Evolutionary conservation across 176 grass and related monocot species (phyloP), one percentile per base, ranked within the genome.

Genomic region (Zizania latifolia): DNA sequence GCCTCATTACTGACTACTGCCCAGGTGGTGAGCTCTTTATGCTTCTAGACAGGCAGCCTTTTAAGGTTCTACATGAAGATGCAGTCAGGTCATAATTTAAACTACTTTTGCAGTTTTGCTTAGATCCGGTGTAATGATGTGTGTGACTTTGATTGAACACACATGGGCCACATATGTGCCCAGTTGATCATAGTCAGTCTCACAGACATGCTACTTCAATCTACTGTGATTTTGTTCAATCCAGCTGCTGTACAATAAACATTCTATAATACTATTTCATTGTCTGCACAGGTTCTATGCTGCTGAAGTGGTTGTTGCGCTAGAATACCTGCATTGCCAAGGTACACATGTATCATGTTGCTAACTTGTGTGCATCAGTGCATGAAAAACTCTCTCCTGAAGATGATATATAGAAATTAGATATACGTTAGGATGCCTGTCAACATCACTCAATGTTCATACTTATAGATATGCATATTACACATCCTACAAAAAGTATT

Each of bases 321-420:
- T 97, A 26, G 94, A 97, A 68, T 97, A 97, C 48, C 86, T 97
- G 36, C 94, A 97, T 63, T 97, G 94, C 62, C 94, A 93, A 97
- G 94, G 94, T 91, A 85, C 10, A 74, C 15, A 35, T 13, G 65
- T 13, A 27, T 16, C 21, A 77, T 68, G 23, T 21, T 55, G 16
- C 7, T 28, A 66, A 23, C 64, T 48, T 69, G 15, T n/a, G 4
- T 44, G 28, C 19, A 74, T 12, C 29, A 58, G 4, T 44, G 28
- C 19, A 74, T 12, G 30, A 58, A 11, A 27, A 58, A 59, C 19
- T 66, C 12, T 48, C 12, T 58, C n/a, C 4, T 29, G 65, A 19
- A 4, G 4, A 44, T 69, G 39, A 24, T 65, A 2, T 12, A 69
- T 70, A 16, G 6, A n/a, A n/a, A n/a, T n/a, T 70, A 16, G n/a